Percentiles rank a stretch among this genome's conserved stretches.
Evolutionary conservation across 768 basidiomycete species (phyloP).

Genomic region (Tremella mesenterica): DNA sequence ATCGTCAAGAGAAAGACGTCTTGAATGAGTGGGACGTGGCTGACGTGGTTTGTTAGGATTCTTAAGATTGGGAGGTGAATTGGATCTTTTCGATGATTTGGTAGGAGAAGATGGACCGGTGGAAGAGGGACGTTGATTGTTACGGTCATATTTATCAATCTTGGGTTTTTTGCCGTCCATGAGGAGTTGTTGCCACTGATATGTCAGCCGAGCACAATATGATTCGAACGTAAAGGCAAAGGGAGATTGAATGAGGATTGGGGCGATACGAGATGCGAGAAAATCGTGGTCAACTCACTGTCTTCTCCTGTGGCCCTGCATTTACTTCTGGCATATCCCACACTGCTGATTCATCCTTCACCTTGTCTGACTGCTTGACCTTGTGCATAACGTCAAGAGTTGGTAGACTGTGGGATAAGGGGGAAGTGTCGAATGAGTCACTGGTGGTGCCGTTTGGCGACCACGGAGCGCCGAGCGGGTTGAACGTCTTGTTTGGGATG

Average conservation of each 20-base stretch:
- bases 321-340: constrained; percentile 31
- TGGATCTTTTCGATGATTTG: not conserved
- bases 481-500: not conserved
- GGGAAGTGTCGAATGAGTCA: not conserved
- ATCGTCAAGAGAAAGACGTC: not conserved
- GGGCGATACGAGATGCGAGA: not conserved
- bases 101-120: constrained; percentile 1
- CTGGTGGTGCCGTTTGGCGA: no score
- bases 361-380: constrained; percentile 9
- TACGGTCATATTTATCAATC: not conserved
- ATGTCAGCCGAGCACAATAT: no score
- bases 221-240: no score
- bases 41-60: constrained; percentile 5
- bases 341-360: constrained; percentile 27
- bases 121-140: not conserved
- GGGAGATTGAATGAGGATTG: no score
- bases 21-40: constrained; percentile 12
- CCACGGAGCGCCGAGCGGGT: no score
- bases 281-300: constrained; percentile 14
- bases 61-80: constrained; percentile 20
- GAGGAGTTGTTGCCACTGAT: constrained; percentile 27
- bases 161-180: constrained; percentile 1
- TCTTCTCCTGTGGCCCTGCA: constrained; percentile 14
- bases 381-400: not conserved
- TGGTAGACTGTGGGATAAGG: not conserved